These are phyloP conservation scores for Escovopsis sp. DNA, from an alignment of 2,329 filamentous ascomycete species.

Conservation along the genomic window DNA sequence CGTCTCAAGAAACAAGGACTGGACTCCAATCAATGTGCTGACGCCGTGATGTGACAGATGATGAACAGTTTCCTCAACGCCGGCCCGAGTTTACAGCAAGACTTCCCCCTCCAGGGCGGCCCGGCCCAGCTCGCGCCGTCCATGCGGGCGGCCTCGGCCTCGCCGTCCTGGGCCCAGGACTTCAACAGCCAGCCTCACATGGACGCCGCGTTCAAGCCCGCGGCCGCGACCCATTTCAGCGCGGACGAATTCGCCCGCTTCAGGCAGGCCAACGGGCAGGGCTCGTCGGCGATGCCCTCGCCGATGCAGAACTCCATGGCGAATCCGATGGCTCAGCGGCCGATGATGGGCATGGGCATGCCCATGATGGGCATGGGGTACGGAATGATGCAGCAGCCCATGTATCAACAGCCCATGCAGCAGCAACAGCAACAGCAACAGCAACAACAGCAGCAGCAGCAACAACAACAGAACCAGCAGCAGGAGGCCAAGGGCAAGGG, in stretches of 20 bases:
- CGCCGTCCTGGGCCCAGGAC: conserved; percentile 39
- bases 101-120: conserved; percentile 34
- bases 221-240: conserved; percentile 49
- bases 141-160: conserved; percentile 39
- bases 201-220: conserved; percentile 54
- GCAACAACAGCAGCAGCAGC: conserved; percentile 29
- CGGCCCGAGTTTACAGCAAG: conserved; percentile 42
- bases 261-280: conserved; percentile 54
- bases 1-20: too few relatives aligned
- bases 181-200: conserved; percentile 48
- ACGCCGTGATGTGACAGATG: conserved; percentile 43
- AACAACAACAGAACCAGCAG: conserved; percentile 32
- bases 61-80: conserved; percentile 89
- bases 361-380: conserved; percentile 40
- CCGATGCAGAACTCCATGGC: conserved; percentile 42
- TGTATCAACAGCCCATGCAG: conserved; percentile 22
- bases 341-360: conserved; percentile 44
- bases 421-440: too few relatives aligned
- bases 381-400: conserved; percentile 34
- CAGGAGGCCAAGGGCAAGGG: conserved; percentile 63
- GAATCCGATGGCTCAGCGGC: conserved; percentile 35
- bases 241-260: conserved; percentile 81
- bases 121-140: conserved; percentile 32
- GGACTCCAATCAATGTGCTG: conserved; percentile 7
- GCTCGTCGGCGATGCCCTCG: conserved; percentile 35